A percentile compares a stretch with the other conserved stretches of the same genome.
These are phyloP conservation scores for Singerocomus rubriflavus DNA, from an alignment of 1,284 basidiomycete species.

Conservation along the genomic window DNA sequence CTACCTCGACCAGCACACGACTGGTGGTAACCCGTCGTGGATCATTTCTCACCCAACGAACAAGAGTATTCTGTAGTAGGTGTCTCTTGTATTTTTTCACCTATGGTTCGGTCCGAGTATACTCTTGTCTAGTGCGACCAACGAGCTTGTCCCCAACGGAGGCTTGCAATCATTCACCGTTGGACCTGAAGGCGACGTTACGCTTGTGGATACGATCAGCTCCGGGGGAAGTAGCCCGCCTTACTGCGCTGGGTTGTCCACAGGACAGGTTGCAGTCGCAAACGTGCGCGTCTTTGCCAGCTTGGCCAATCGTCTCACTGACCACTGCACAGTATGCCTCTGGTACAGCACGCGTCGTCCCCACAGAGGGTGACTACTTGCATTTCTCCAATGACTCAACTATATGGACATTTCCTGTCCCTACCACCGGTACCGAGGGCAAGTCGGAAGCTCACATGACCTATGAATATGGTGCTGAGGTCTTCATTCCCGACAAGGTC, in stretches of 20 bases:
- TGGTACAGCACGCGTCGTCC: constrained; percentile 56
- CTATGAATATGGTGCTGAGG: constrained; percentile 47
- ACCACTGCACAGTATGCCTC: constrained; percentile 44
- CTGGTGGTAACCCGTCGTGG: constrained; percentile 42
- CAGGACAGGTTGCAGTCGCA: constrained; percentile 56
- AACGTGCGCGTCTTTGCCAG: constrained; percentile 40
- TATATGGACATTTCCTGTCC: constrained; percentile 52
- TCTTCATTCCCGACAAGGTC: constrained; percentile 66
- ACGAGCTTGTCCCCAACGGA: constrained; percentile 48
- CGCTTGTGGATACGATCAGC: constrained; percentile 43
- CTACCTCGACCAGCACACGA: constrained; percentile 27
- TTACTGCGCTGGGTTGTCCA: constrained; percentile 48
- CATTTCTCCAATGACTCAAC: constrained; percentile 42
- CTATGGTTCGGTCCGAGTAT: neutral
- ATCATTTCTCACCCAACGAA: constrained; percentile 43
- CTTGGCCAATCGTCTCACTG: neutral
- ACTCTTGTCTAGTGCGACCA: constrained; percentile 45
- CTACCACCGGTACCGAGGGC: constrained; percentile 31
- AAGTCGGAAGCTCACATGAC: constrained; percentile 65
- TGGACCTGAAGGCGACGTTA: constrained; percentile 41
- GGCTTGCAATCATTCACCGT: constrained; percentile 58
- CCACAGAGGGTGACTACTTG: constrained; percentile 39
- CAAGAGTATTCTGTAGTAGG: constrained; percentile 53
- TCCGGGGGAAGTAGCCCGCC: constrained; percentile 54
- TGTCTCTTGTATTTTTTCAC: neutral